phyloP scores from a whole-genome alignment of 164 flowering plant genomes.

The Echeveria elegans region DNA sequence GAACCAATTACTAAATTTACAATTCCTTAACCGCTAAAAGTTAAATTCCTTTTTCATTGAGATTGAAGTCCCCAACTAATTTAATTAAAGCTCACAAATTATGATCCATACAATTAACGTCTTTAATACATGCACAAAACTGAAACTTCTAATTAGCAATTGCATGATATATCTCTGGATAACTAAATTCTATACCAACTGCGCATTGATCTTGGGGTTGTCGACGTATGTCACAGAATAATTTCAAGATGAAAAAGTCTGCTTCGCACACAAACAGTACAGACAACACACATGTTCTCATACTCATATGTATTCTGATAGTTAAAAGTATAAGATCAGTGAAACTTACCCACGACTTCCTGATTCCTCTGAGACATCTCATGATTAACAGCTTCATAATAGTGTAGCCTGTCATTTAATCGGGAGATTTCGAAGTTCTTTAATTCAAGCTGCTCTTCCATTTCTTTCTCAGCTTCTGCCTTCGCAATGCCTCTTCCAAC shows the following conservation, averaged over 20 bases:
- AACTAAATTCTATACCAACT: too few species aligned
- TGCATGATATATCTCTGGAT: too few species aligned
- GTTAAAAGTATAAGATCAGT: background rate
- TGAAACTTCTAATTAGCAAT: background rate
- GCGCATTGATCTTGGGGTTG: too few species aligned
- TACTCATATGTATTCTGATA: background rate
- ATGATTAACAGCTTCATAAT: constrained; percentile 75
- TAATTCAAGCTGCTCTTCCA: constrained; percentile 55
- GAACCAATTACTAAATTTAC: background rate
- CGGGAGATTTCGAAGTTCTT: constrained; percentile 89
- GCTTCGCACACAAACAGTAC: background rate
- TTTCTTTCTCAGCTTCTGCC: constrained; percentile 71
- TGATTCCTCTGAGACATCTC: constrained; percentile 97
- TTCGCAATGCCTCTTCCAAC: constrained; percentile 69
- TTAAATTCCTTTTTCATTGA: too few species aligned
- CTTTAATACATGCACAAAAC: too few species aligned
- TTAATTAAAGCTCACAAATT: too few species aligned
- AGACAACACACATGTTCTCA: too few species aligned
- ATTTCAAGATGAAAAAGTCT: background rate
- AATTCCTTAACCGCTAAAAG: background rate
- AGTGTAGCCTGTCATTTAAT: constrained; percentile 55
- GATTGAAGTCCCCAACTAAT: too few species aligned
- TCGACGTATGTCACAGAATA: too few species aligned
- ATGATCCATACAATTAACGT: too few species aligned
- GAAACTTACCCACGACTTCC: constrained; percentile 57